Percentiles rank a stretch among this genome's conserved stretches.
Evolutionary conservation across 495 filamentous ascomycete genomes (phyloP).

Genomic region (Aspergillus steynii): DNA sequence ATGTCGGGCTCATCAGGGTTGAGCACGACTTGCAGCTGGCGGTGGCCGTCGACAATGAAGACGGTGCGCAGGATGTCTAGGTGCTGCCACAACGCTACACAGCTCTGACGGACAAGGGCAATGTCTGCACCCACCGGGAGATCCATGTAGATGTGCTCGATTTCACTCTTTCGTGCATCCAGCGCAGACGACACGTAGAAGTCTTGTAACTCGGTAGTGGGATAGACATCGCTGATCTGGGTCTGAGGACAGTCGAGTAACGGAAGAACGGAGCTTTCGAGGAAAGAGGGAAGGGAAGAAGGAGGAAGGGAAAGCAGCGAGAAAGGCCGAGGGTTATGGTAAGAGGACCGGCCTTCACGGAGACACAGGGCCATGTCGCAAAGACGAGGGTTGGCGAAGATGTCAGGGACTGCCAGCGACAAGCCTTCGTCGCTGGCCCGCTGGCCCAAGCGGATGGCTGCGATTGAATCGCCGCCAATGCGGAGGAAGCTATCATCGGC

Average conservation of each 20-base stretch:
- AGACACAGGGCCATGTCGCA: slow-evolving; percentile 14
- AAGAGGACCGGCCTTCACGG: neutral
- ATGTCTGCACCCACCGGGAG: neutral
- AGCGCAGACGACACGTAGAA: neutral
- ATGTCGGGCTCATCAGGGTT: too few relatives aligned
- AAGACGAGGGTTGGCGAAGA: slow-evolving; percentile 17
- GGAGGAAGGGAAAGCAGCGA: neutral
- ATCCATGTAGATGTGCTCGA: slow-evolving; percentile 6
- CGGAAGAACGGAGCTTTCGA: neutral
- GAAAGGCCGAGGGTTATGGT: neutral
- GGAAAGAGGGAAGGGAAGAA: neutral
- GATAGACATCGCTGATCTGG: slow-evolving; percentile 1
- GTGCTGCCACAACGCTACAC: neutral
- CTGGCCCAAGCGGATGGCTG: slow-evolving; percentile 31
- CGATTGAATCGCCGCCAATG: slow-evolving; percentile 37
- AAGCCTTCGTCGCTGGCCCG: slow-evolving; percentile 16
- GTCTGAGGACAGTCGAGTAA: neutral
- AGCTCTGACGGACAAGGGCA: neutral
- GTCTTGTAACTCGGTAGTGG: neutral
- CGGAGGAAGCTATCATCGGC: slow-evolving; percentile 27
- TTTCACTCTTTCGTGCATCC: neutral
- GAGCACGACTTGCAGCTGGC: neutral
- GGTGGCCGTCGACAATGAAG: neutral
- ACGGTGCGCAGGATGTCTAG: slow-evolving; percentile 4
- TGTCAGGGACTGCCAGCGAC: slow-evolving; percentile 17